These are phyloP conservation scores for Cryptosporidium muris DNA, from an alignment of 169 alveolate species.

Conservation along the genomic window DNA sequence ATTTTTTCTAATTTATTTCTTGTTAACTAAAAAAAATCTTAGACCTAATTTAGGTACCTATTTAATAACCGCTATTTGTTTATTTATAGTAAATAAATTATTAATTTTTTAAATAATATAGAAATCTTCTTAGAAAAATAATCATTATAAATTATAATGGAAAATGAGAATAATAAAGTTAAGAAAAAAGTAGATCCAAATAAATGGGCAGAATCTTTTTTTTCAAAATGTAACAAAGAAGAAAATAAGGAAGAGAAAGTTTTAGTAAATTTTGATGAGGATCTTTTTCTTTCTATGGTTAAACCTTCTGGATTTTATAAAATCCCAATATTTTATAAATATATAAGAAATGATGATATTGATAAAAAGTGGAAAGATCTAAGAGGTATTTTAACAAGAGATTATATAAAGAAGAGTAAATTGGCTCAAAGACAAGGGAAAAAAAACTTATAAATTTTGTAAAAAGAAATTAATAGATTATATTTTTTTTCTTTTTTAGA, in stretches of 20 bases:
- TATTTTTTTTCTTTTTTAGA: background rate
- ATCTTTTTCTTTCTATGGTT: conserved; percentile 13
- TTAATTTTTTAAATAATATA: no score
- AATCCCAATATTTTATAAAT: conserved; percentile 57
- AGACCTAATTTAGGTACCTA: no score
- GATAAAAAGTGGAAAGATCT: conserved; percentile 59
- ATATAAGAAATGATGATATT: conserved; percentile 4
- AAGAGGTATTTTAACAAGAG: conserved; percentile 25
- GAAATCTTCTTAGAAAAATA: no score
- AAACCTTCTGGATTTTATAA: conserved; percentile 49
- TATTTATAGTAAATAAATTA: no score
- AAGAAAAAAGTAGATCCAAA: conserved; percentile 18
- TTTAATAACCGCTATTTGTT: no score
- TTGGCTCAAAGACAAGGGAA: conserved; percentile 34
- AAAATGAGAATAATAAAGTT: background rate
- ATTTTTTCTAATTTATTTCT: no score
- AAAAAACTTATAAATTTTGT: background rate
- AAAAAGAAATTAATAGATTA: background rate
- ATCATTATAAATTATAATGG: no score
- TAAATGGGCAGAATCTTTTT: conserved; percentile 40
- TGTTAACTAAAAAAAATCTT: no score
- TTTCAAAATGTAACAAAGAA: background rate
- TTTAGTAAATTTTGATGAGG: background rate
- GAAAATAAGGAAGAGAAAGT: background rate
- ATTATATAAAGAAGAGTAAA: conserved; percentile 40